Percentiles rank a stretch among this genome's conserved stretches.
Conservation (phyloP, 1,139 yeast species). For the Barnettozyma hawaiiensis region DNA sequence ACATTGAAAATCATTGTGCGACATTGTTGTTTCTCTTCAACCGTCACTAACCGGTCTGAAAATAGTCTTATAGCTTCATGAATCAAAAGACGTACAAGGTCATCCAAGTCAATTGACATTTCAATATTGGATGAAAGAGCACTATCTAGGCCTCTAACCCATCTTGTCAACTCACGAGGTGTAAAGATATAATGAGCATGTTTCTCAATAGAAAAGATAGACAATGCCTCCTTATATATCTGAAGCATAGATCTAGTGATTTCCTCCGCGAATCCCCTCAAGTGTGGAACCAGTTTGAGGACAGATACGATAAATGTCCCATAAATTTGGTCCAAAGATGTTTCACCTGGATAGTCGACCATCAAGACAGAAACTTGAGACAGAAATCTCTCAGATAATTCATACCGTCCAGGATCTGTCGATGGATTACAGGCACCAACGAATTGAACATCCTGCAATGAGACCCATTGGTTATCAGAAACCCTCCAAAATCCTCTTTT, state of each 20-base stretch:
- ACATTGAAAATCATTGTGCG: conserved; percentile 36
- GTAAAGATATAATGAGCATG: conserved; percentile 68
- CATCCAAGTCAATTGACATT: conserved; percentile 33
- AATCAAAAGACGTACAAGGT: conserved; percentile 64
- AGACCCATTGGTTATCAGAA: conserved; percentile 59
- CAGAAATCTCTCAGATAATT: conserved; percentile 56
- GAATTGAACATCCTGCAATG: conserved; percentile 61
- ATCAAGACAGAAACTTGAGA: conserved; percentile 62
- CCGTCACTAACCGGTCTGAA: conserved; percentile 57
- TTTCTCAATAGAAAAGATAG: conserved; percentile 32
- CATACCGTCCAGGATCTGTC: conserved; percentile 67
- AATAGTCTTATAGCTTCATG: conserved; percentile 79
- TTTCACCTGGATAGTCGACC: conserved; percentile 76
- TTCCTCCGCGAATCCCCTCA: conserved; percentile 47
- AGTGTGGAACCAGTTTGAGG: conserved; percentile 56
- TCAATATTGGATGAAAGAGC: conserved; percentile 38
- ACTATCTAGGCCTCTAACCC: conserved; percentile 73
- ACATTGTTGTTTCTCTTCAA: conserved; percentile 50
- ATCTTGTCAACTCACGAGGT: conserved; percentile 88
- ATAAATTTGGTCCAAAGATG: conserved; percentile 66
- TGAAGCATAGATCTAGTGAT: conserved; percentile 63
- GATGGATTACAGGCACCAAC: conserved; percentile 97
- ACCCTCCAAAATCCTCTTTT: conserved; percentile 74
- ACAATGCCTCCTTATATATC: conserved; percentile 46
- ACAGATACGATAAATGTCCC: conserved; percentile 50